Percentiles rank a stretch among this genome's conserved stretches.
Evolutionary conservation across 805 yeast species (phyloP).

Genomic region (Candida adriatica): DNA sequence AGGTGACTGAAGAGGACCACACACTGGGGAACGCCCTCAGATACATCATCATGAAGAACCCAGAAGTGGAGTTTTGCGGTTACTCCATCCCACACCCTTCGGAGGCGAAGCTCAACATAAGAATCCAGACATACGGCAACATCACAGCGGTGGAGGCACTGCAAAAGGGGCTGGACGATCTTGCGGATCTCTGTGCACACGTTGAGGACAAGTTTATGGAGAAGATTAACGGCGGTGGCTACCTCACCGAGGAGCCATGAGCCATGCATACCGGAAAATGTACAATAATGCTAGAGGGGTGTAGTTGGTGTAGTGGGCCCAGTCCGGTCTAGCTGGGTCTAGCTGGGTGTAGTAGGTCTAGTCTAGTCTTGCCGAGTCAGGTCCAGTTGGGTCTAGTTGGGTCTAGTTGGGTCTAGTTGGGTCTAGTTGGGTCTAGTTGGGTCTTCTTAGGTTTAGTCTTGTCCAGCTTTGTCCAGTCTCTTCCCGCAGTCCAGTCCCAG

Average conservation of each 20-base stretch:
- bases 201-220: slow-evolving; percentile 75
- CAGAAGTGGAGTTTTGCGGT: slow-evolving; percentile 97
- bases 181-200: slow-evolving; percentile 73
- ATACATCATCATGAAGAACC: slow-evolving; percentile 93
- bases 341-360: no score
- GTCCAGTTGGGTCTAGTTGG: no score
- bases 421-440: no score
- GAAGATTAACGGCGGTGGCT: slow-evolving; percentile 53
- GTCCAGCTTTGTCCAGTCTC: no score
- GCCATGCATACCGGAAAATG: no score
- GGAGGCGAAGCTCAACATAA: slow-evolving; percentile 77
- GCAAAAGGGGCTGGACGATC: slow-evolving; percentile 83
- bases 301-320: no score
- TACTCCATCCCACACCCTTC: slow-evolving; percentile 98
- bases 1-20: slow-evolving; percentile 90
- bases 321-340: no score
- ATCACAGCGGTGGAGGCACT: slow-evolving; percentile 89
- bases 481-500: no score
- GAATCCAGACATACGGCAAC: slow-evolving; percentile 88
- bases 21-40: slow-evolving; percentile 92
- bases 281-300: no score
- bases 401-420: no score
- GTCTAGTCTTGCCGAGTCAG: no score
- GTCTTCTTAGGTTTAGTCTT: no score
- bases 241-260: slow-evolving; percentile 41